phyloP scores from a whole-genome alignment of 1,139 yeast genomes.

The Pichiaceae sp. region DNA sequence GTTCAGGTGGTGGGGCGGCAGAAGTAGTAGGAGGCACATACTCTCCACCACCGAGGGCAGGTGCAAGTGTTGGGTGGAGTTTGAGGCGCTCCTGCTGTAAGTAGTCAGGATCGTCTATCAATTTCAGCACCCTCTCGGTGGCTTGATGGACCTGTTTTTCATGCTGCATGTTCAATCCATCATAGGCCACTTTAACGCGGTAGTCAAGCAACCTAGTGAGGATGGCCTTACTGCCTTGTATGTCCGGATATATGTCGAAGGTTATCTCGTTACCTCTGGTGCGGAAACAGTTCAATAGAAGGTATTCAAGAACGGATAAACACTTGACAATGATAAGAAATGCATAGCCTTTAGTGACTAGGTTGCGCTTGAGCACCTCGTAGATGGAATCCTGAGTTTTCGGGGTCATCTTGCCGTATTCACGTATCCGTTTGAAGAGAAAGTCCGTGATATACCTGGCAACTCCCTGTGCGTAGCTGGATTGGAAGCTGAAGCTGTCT shows the following conservation, averaged over 20 bases:
- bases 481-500: neutral
- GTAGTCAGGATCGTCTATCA: conserved; percentile 7
- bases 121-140: conserved; percentile 8
- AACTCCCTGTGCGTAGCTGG: conserved; percentile 3
- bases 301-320: conserved; percentile 16
- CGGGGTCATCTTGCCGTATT: conserved; percentile 8
- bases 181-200: conserved; percentile 11
- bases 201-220: conserved; percentile 8
- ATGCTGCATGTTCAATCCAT: conserved; percentile 14
- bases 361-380: conserved; percentile 14
- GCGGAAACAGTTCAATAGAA: conserved; percentile 16
- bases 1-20: neutral
- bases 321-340: conserved; percentile 18
- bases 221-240: conserved; percentile 6
- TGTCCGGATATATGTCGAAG: conserved; percentile 13
- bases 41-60: neutral
- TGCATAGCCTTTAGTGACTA: conserved; percentile 20
- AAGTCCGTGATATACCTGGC: conserved; percentile 13
- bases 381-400: conserved; percentile 7
- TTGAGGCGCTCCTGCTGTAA: conserved; percentile 12
- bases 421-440: conserved; percentile 11
- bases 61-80: conserved; percentile 7
- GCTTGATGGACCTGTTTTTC: conserved; percentile 13
- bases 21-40: no score
- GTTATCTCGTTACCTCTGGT: conserved; percentile 3